Evolutionary conservation across 2,329 filamentous ascomycete genomes (phyloP).

Genomic region (Aschersonia sp.): DNA sequence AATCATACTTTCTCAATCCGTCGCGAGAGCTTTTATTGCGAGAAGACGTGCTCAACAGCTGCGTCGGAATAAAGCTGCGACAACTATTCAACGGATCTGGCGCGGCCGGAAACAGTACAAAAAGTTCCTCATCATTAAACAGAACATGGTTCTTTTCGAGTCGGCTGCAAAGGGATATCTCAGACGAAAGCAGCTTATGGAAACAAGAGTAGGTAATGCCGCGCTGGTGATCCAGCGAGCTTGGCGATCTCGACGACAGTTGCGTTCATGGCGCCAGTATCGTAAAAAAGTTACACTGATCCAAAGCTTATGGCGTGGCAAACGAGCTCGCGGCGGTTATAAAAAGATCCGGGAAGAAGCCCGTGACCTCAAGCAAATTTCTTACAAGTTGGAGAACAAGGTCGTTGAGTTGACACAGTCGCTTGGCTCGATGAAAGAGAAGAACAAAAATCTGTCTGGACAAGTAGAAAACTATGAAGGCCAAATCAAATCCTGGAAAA

Average conservation of each 20-base stretch:
- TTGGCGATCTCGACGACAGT: constrained; percentile 69
- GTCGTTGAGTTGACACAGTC: constrained; percentile 95
- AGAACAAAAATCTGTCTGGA: constrained; percentile 78
- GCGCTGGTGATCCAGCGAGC: constrained; percentile 79
- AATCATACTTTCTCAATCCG: constrained; percentile 67
- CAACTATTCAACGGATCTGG: constrained; percentile 91
- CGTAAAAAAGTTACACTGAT: constrained; percentile 79
- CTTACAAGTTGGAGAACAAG: constrained; percentile 99
- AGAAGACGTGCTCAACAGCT: constrained; percentile 66
- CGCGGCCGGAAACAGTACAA: constrained; percentile 82
- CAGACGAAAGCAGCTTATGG: constrained; percentile 79
- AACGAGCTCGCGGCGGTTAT: constrained; percentile 65
- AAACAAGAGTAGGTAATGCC: constrained; percentile 85
- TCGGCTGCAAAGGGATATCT: constrained; percentile 85
- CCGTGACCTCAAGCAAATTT: constrained; percentile 96
- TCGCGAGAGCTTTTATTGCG: constrained; percentile 63
- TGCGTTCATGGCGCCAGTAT: constrained; percentile 75
- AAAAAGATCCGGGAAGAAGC: constrained; percentile 89
- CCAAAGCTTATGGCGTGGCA: constrained; percentile 88
- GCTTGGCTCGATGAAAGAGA: constrained; percentile 77
- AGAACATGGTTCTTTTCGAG: constrained; percentile 77
- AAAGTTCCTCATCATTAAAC: constrained; percentile 61
- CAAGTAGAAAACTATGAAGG: constrained; percentile 94
- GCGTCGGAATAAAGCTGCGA: constrained; percentile 73
- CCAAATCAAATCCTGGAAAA: constrained; percentile 94